Conservation (phyloP, 345 rosid species). For the Laguncularia racemosa region DNA sequence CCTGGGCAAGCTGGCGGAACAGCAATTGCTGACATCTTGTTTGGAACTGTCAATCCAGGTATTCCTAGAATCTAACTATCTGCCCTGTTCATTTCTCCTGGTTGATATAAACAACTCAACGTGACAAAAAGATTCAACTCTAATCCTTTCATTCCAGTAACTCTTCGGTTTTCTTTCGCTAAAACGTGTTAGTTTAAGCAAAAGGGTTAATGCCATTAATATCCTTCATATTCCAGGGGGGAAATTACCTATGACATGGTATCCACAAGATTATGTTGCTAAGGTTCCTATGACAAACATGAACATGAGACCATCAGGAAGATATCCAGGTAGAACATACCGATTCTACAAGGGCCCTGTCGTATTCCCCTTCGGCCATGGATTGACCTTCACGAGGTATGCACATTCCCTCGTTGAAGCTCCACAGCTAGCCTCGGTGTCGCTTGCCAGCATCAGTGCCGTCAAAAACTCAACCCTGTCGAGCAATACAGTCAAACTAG, state of each 20-base stretch:
- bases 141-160: background rate
- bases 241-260: constrained; percentile 91
- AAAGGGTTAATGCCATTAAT: too few species aligned
- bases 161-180: too few species aligned
- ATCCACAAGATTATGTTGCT: constrained; percentile 65
- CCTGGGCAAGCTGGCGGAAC: constrained; percentile 96
- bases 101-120: too few species aligned
- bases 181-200: too few species aligned
- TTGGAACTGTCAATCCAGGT: constrained; percentile 85
- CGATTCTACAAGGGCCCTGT: constrained; percentile 92
- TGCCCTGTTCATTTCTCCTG: too few species aligned
- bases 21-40: constrained; percentile 72
- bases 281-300: constrained; percentile 84
- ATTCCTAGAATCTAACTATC: background rate
- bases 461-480: constrained; percentile 25
- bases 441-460: constrained; percentile 25
- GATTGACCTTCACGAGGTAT: constrained; percentile 59
- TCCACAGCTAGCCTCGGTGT: constrained; percentile 34
- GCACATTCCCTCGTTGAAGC: constrained; percentile 33
- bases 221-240: constrained; percentile 41
- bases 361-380: constrained; percentile 77
- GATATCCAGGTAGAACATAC: constrained; percentile 89
- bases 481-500: constrained; percentile 29
- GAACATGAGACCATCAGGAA: constrained; percentile 58
- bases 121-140: background rate